phyloP scores from a whole-genome alignment of 2,329 filamentous ascomycete genomes.

The Trichoderma aggressivum region DNA sequence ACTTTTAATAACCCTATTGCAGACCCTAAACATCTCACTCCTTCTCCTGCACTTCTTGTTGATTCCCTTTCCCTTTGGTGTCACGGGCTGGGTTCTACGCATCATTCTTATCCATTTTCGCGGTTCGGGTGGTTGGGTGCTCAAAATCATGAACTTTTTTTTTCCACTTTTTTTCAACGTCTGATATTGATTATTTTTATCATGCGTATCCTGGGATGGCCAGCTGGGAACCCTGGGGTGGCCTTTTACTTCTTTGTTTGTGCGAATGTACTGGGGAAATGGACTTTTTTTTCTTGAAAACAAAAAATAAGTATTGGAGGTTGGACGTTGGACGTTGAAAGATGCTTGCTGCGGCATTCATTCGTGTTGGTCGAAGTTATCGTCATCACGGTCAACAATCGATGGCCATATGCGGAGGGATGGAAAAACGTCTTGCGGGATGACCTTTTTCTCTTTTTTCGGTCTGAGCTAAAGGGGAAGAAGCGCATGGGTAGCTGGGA shows the following conservation, averaged over 20 bases:
- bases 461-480: slow-evolving; percentile 10
- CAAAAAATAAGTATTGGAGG: slow-evolving; percentile 1
- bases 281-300: not conserved
- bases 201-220: slow-evolving; percentile 2
- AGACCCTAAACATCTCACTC: slow-evolving; percentile 12
- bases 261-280: not conserved
- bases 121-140: slow-evolving; percentile 13
- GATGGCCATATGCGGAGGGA: not conserved
- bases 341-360: not conserved
- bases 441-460: slow-evolving; percentile 17
- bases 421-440: not conserved
- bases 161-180: not conserved
- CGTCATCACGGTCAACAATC: not conserved
- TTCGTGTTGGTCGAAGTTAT: not conserved
- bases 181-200: not conserved
- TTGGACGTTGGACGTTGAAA: not conserved
- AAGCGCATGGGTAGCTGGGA: slow-evolving; percentile 9
- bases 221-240: not conserved
- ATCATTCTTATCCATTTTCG: slow-evolving; percentile 8
- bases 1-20: slow-evolving; percentile 31
- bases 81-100: slow-evolving; percentile 13
- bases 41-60: not conserved
- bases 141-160: slow-evolving; percentile 18
- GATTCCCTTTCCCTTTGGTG: slow-evolving; percentile 6
- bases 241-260: not conserved